Conservation (phyloP, 2,329 filamentous ascomycete genomes). For the Nemania sp. region DNA sequence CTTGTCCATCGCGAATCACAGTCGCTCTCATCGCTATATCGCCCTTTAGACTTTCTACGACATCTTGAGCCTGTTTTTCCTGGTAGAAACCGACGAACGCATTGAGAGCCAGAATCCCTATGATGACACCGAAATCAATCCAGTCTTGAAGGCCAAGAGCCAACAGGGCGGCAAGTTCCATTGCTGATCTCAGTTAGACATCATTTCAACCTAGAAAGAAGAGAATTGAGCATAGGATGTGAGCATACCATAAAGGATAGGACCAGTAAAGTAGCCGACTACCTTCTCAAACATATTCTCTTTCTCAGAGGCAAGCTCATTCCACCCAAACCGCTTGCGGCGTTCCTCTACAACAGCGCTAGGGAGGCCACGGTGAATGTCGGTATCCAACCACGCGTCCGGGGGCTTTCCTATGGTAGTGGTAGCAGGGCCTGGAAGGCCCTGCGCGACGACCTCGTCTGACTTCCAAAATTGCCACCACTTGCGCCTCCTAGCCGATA, state of each 20-base stretch:
- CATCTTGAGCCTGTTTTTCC: conserved; percentile 78
- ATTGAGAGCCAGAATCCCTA: conserved; percentile 75
- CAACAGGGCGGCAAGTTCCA: conserved; percentile 75
- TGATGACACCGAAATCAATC: conserved; percentile 78
- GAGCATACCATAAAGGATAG: conserved; percentile 71
- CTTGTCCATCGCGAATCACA: conserved; percentile 68
- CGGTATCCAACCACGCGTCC: conserved; percentile 67
- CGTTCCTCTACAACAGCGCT: conserved; percentile 59
- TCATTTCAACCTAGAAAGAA: background rate
- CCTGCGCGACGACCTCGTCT: conserved; percentile 40
- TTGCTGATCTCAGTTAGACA: conserved; percentile 53
- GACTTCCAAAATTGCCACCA: conserved; percentile 63
- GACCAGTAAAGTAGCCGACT: conserved; percentile 71
- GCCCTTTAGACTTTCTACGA: conserved; percentile 74
- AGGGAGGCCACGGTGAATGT: conserved; percentile 64
- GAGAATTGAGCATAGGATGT: conserved; percentile 32
- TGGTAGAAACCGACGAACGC: conserved; percentile 79
- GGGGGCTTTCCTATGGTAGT: conserved; percentile 52
- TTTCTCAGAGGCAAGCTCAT: conserved; percentile 71
- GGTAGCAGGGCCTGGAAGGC: conserved; percentile 40
- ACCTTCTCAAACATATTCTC: conserved; percentile 72
- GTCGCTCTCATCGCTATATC: conserved; percentile 76
- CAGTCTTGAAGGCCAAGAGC: conserved; percentile 75
- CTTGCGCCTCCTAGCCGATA: conserved; percentile 49
- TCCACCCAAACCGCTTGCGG: conserved; percentile 67